phyloP scores from a whole-genome alignment of 805 yeast species.

The Hanseniaspora taiwanica region DNA sequence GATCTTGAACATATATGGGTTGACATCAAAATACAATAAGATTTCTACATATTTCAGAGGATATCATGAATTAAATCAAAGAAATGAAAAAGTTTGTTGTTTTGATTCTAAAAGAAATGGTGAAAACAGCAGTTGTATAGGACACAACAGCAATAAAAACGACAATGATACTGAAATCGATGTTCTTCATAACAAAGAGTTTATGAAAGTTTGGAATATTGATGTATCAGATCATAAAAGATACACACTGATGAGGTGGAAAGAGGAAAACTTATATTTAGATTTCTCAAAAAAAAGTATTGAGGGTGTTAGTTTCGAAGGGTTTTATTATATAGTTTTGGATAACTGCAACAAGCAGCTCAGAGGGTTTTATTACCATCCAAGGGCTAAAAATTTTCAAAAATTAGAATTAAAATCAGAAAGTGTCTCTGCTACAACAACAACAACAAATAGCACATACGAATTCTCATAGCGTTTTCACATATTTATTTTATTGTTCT shows the following conservation, averaged over 20 bases:
- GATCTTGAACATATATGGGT: slow-evolving; percentile 51
- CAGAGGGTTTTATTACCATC: slow-evolving; percentile 72
- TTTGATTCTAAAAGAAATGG: not conserved
- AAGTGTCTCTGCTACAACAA: no score
- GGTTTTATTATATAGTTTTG: slow-evolving; percentile 79
- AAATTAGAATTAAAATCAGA: slow-evolving; percentile 41
- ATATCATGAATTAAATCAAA: slow-evolving; percentile 1
- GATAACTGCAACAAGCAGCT: slow-evolving; percentile 66
- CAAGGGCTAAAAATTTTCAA: slow-evolving; percentile 62
- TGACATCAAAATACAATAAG: slow-evolving; percentile 54
- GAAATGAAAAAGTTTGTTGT: not conserved
- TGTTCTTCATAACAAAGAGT: no score
- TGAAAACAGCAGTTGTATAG: not conserved
- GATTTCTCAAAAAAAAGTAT: slow-evolving; percentile 47
- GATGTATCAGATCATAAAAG: no score
- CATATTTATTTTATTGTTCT: no score
- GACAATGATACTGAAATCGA: no score
- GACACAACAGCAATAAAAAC: no score
- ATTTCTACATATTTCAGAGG: slow-evolving; percentile 63
- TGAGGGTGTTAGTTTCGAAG: slow-evolving; percentile 74
- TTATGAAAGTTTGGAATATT: no score
- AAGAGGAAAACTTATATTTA: slow-evolving; percentile 76
- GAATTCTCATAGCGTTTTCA: no score
- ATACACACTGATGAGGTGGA: slow-evolving; percentile 84
- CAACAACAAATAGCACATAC: no score